Conservation (phyloP, 192 early-diverging fungal genomes). For the Rhizoclosmatium globosum region DNA sequence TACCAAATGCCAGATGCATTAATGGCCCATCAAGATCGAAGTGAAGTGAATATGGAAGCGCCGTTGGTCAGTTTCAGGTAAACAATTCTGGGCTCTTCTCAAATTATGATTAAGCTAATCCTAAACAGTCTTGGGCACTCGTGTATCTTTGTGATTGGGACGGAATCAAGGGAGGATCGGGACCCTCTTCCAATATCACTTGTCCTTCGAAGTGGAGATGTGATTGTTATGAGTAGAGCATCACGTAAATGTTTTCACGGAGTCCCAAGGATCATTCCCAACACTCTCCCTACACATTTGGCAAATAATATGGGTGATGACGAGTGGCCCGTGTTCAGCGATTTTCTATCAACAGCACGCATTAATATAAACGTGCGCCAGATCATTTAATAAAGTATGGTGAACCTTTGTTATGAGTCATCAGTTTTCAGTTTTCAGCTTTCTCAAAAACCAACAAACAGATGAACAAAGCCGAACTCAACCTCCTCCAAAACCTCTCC, state of each 20-base stretch:
- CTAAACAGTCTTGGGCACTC: slow-evolving; percentile 69
- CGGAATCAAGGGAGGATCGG: slow-evolving; percentile 68
- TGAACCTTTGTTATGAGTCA: no score
- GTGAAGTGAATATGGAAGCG: slow-evolving; percentile 84
- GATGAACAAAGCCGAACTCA: not conserved
- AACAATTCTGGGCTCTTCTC: slow-evolving; percentile 65
- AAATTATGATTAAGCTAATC: no score
- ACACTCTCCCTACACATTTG: slow-evolving; percentile 74
- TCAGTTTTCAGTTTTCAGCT: no score
- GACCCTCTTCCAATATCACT: slow-evolving; percentile 68
- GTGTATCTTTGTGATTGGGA: slow-evolving; percentile 86
- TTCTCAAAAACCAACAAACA: not conserved
- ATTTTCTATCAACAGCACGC: slow-evolving; percentile 73
- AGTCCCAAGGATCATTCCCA: slow-evolving; percentile 81
- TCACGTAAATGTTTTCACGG: slow-evolving; percentile 85
- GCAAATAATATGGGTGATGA: slow-evolving; percentile 33
- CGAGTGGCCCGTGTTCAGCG: slow-evolving; percentile 59
- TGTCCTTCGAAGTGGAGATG: slow-evolving; percentile 84
- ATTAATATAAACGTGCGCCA: slow-evolving; percentile 96
- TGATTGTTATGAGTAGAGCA: slow-evolving; percentile 85
- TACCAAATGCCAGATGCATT: slow-evolving; percentile 84
- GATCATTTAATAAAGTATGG: slow-evolving; percentile 52
- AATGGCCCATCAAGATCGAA: slow-evolving; percentile 93
- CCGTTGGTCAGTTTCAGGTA: slow-evolving; percentile 71
- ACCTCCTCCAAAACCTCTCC: not conserved